Base-by-base conservation (phyloP, 2,329 filamentous ascomycete genomes). In the Curvularia sp. region DNA sequence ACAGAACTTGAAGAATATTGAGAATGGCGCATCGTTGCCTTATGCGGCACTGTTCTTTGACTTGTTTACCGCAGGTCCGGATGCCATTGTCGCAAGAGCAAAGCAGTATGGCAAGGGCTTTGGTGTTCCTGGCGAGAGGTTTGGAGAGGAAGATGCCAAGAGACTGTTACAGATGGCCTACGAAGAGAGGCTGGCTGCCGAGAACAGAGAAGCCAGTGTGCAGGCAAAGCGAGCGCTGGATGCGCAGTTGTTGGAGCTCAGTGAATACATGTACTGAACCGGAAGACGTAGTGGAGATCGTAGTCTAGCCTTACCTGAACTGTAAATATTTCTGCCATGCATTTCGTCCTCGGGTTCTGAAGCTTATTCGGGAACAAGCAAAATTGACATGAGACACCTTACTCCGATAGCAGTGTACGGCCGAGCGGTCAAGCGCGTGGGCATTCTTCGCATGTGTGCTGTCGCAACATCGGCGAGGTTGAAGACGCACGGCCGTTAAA, bases 1-100 rank as follows among this genome's bases (percentile, higher is more conserved):
- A 78, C 95, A 99, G 75, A 97, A 97, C 70, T 86, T 99, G 55
- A 97, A 97, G 81, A 96, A 96, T 66, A 89, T 99, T 53, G 92
- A 95, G 76, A 83, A 86, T 1, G 85, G 85, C 8, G 88, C 91
- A 3, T 83, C 85, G 56, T 81, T 94, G 28, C 82, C 83, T 4
- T 81, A 86, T 35, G 86, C 89, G 0, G 84, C 86, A 20, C 83
- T 85, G 58, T 94, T 90, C 78, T 93, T 88, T 71, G 83, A 84
- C 20, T 76, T 94, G 38, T 92, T 91, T 69, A 84, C 84, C 43
- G 78, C 81, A 44, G 90, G 90, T 0, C 81, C 88, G 0, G 88
- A 91, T 48, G 84, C 82, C 9, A 86, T 92, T 55, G 81, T 92
- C 2, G 80, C 81, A 42, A 83, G 86, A 72, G 88, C 88, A 4